These are phyloP conservation scores for Exophiala sideris DNA, from an alignment of 2,329 filamentous ascomycete species.

Conservation along the genomic window DNA sequence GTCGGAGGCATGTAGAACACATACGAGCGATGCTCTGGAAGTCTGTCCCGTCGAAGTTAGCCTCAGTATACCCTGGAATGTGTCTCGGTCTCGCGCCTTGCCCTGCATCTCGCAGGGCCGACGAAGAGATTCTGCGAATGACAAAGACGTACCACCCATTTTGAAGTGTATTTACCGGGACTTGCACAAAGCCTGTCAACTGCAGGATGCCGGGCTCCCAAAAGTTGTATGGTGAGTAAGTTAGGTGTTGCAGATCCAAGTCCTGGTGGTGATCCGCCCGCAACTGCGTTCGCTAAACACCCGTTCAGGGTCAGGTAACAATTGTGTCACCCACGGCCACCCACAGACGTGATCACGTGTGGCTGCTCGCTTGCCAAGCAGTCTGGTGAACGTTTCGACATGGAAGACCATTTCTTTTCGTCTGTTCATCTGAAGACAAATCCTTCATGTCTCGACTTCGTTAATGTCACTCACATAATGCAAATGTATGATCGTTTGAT, in stretches of 20 bases:
- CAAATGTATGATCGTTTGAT: not conserved
- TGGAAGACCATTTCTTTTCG: not conserved
- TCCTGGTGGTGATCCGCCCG: not conserved
- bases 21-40: conserved; percentile 40
- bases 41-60: conserved; percentile 30
- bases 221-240: not conserved
- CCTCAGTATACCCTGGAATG: not conserved
- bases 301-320: not conserved
- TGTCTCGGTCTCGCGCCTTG: too few species aligned
- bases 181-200: not conserved
- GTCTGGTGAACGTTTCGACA: not conserved
- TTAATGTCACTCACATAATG: not conserved
- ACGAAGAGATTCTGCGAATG: too few species aligned
- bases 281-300: not conserved
- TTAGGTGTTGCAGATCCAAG: not conserved
- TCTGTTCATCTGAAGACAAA: not conserved
- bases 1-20: conserved; percentile 23
- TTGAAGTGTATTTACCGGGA: not conserved
- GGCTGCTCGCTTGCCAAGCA: not conserved
- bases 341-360: not conserved
- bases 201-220: not conserved
- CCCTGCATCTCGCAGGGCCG: not conserved
- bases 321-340: not conserved
- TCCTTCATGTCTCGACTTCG: not conserved
- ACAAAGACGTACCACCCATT: not conserved